Conservation (phyloP, 2,329 filamentous ascomycete genomes). For the Cyphellophora attinorum region DNA sequence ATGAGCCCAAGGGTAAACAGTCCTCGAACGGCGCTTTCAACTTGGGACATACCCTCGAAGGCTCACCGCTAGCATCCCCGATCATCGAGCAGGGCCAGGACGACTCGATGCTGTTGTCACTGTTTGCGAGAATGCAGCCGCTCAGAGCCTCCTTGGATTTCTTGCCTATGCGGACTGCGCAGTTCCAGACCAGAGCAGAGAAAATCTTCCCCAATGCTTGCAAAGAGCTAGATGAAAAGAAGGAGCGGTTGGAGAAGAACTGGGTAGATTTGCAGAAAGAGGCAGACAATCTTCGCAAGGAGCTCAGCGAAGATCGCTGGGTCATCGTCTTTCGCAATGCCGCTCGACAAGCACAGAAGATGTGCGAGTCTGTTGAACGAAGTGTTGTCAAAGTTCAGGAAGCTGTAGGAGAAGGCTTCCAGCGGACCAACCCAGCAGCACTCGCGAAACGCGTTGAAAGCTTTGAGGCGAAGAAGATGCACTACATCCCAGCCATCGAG, state of each 20-base stretch:
- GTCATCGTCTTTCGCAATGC: constrained; percentile 91
- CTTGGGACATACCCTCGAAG: constrained; percentile 48
- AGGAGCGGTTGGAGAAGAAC: constrained; percentile 65
- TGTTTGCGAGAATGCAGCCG: constrained; percentile 94
- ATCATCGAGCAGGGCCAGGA: constrained; percentile 53
- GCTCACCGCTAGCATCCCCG: constrained; percentile 29
- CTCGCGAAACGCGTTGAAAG: constrained; percentile 79
- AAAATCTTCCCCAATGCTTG: constrained; percentile 80
- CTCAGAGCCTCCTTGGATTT: constrained; percentile 89
- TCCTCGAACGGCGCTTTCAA: constrained; percentile 53
- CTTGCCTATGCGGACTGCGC: constrained; percentile 82
- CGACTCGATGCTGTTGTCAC: constrained; percentile 74
- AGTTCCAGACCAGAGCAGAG: constrained; percentile 71
- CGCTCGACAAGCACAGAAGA: constrained; percentile 83
- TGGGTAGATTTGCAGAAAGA: constrained; percentile 86
- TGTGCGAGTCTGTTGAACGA: constrained; percentile 89
- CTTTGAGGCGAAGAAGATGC: constrained; percentile 88
- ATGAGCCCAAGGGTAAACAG: constrained; percentile 58
- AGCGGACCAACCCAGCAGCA: constrained; percentile 59
- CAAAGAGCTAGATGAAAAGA: constrained; percentile 71
- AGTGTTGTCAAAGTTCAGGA: constrained; percentile 76
- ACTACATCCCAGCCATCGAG: constrained; percentile 89
- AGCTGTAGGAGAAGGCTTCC: constrained; percentile 63
- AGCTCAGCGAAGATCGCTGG: constrained; percentile 93
- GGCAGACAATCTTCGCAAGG: constrained; percentile 77